Conservation (phyloP, 2,329 filamentous ascomycete species). For the Xylariales sp. region DNA sequence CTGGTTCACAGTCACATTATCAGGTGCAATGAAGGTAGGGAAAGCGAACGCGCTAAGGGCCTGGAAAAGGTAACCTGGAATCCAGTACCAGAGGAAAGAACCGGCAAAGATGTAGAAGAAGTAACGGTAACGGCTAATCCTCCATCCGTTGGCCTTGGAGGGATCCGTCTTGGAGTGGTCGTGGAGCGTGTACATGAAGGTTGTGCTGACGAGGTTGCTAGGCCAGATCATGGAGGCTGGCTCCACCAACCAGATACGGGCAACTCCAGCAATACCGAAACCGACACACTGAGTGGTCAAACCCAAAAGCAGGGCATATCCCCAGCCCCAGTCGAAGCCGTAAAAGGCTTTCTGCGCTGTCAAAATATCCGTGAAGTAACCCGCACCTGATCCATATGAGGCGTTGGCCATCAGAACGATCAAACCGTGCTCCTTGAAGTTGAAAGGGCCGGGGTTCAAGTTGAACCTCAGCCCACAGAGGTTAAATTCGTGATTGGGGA, state of each 20-base stretch:
- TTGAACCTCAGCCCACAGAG: slow-evolving; percentile 6
- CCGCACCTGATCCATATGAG: slow-evolving; percentile 41
- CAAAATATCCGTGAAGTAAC: slow-evolving; percentile 30
- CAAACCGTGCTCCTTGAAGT: slow-evolving; percentile 46
- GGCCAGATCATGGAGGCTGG: slow-evolving; percentile 65
- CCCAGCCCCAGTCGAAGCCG: slow-evolving; percentile 48
- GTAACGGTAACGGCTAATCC: slow-evolving; percentile 50
- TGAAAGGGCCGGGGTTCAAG: slow-evolving; percentile 37
- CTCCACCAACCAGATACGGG: slow-evolving; percentile 53
- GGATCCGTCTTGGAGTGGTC: slow-evolving; percentile 52
- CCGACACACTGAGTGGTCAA: slow-evolving; percentile 60
- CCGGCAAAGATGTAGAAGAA: slow-evolving; percentile 48
- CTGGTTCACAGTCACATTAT: slow-evolving; percentile 56
- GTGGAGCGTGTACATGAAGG: slow-evolving; percentile 62
- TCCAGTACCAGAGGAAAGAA: slow-evolving; percentile 57
- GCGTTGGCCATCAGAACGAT: slow-evolving; percentile 40
- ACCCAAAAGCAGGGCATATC: slow-evolving; percentile 54
- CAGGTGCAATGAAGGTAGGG: slow-evolving; percentile 54
- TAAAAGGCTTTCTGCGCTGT: slow-evolving; percentile 43
- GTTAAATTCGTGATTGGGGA: background rate
- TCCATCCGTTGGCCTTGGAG: slow-evolving; percentile 50
- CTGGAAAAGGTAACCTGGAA: slow-evolving; percentile 59
- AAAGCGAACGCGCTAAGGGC: slow-evolving; percentile 59
- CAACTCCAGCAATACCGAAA: slow-evolving; percentile 58
- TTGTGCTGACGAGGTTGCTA: slow-evolving; percentile 52